phyloP scores from a whole-genome alignment of 495 filamentous ascomycete species.

The Neurospora tetraspora region DNA sequence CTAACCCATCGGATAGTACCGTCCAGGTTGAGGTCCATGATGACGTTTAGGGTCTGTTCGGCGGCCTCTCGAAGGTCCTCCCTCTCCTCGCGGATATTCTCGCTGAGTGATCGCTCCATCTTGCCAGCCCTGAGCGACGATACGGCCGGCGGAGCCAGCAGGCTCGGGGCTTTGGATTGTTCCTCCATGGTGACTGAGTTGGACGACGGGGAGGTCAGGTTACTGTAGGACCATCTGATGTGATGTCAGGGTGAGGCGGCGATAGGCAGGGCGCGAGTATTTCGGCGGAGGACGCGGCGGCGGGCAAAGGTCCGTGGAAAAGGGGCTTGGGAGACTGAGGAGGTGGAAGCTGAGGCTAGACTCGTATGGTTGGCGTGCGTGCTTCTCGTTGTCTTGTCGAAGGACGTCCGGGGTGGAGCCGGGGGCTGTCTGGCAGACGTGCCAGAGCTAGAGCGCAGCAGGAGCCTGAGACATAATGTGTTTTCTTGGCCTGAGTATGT shows the following conservation, averaged over 20 bases:
- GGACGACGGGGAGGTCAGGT: neutral
- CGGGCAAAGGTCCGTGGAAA: neutral
- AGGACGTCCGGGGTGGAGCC: neutral
- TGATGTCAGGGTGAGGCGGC: neutral
- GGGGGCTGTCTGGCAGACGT: constrained; percentile 28
- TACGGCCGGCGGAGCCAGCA: constrained; percentile 38
- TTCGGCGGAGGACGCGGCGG: neutral
- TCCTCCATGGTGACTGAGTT: constrained; percentile 33
- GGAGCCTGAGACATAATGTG: constrained; percentile 40
- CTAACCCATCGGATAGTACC: constrained; percentile 90
- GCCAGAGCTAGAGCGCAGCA: constrained; percentile 40
- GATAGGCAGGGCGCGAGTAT: neutral
- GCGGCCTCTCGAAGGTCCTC: constrained; percentile 91
- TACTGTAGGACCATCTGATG: neutral
- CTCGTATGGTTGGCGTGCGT: neutral
- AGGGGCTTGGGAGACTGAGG: neutral
- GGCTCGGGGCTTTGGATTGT: constrained; percentile 20
- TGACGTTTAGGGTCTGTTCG: constrained; percentile 91
- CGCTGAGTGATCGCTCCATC: constrained; percentile 46
- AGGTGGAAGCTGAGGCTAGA: neutral
- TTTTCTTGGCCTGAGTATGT: constrained; percentile 1
- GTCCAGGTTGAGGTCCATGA: constrained; percentile 83
- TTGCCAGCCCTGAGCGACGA: constrained; percentile 36
- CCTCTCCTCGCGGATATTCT: constrained; percentile 57
- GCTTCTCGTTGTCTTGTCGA: neutral